Evolutionary conservation across 345 rosid genomes (phyloP), one percentile per base, ranked within the genome.

Genomic region (Eucalyptus curtisii): DNA sequence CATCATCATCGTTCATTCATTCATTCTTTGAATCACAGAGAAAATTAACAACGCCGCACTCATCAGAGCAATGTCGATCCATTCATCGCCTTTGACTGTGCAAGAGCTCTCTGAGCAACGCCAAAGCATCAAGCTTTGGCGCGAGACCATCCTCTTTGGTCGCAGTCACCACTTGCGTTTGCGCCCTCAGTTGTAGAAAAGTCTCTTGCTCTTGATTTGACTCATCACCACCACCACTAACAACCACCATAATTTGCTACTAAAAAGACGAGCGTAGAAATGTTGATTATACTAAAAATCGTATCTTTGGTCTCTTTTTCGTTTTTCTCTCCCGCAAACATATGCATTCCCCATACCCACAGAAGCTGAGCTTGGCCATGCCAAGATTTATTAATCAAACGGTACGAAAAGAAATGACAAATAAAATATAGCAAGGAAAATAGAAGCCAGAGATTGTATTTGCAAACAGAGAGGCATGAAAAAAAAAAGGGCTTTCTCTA

Each of bases 201-300:
- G 85, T 8, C 50, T 49, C 4, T n/a, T 7, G n/a, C 37, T 87
- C 40, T n/a, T n/a, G 27, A 64, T 45, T 37, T 30, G 47, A 37
- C 80, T 33, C 80, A 4, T 9, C 80, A 16, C 20, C 80, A 68
- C 19, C 42, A 31, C 42, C 79, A n/a, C 40, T 12, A 2, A 4
- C 40, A 7, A 7, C 2, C 79, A 8, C 79, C 42, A 8, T 66
- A n/a, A 66, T 8, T 68, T 68, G 80, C 44, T 33, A 68, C 80
- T 19, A 50, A 30, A 93, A 90, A 89, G 90, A 31, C 94, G 88
- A 91, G 94, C 89, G 86, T 89, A 89, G 93, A 92, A 90, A 94
- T 87, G 94, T 94, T 93, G 94, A 86, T n/a, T 10, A 44, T 30
- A 30, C 27, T 85, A 40, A 49, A 45, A 76, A 68, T 79, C 42